Evolutionary conservation across 306 rosid genomes (phyloP), one percentile per base, ranked within the genome.

Genomic region (Sophora flavescens): DNA sequence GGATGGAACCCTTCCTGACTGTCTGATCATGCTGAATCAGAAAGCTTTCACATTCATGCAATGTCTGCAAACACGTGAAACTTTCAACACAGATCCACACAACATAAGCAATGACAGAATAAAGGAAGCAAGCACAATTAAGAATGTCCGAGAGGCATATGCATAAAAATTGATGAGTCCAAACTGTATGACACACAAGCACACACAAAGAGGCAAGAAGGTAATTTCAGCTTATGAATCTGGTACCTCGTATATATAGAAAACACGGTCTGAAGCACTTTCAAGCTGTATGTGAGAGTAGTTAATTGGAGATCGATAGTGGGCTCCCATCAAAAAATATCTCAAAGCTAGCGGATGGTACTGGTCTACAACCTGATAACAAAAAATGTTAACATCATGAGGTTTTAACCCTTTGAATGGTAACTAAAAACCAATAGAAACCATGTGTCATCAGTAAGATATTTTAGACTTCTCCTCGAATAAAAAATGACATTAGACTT

Each of bases 261-360:
- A 92, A 79, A 89, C 68, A 79, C 99, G 93, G 42, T 95, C 99
- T 14, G 99, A 95, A 84, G 97, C 92, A 83, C 92, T 90, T 88
- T 92, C 99, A 50, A 95, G 97, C 81, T 66, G 97, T 53, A 64
- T 45, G 51, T 90, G 74, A 63, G 99, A 87, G 86, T 92, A 95
- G 87, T 95, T 92, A 83, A 95, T 75, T 38, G 99, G 93, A 75
- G 99, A 95, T 78, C 91, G 93, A 84, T 95, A 95, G 68, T 95
- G 99, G 16, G 99, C 91, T 16, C 88, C 91, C 91, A 95, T 84
- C 88, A 95, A 77, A 88, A 95, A 95, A 82, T 90, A 86, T 83
- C 97, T 87, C 91, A 95, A 82, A 74, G 97, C 96, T 78, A 95
- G 84, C 1, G 99, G 97, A 88, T 95, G 97, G 84, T 95, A 92